phyloP scores from a whole-genome alignment of 352 stramenopile species.

The Pythium pyrilobum region DNA sequence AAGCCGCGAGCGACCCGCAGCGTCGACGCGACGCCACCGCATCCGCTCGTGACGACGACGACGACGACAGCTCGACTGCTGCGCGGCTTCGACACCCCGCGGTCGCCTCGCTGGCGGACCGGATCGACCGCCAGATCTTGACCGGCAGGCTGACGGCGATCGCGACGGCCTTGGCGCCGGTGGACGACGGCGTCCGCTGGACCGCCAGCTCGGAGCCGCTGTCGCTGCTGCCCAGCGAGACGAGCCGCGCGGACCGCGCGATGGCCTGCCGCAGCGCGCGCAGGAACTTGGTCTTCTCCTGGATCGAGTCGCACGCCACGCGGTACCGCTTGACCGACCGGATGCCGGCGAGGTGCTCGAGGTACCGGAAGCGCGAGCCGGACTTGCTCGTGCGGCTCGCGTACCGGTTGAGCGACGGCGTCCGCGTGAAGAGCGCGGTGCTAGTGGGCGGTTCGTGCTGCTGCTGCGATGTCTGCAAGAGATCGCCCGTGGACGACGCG shows the following conservation, averaged over 20 bases:
- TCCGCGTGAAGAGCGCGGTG: neutral
- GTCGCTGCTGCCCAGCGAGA: conserved; percentile 3
- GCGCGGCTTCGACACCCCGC: neutral
- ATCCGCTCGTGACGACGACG: neutral
- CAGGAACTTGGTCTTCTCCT: conserved; percentile 34
- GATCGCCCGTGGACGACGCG: neutral
- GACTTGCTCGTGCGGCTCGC: conserved; percentile 12
- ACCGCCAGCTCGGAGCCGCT: neutral
- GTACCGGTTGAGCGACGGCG: neutral
- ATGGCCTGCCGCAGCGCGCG: conserved; percentile 28
- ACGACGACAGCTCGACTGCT: neutral
- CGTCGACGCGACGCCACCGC: neutral
- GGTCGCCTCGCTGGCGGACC: neutral
- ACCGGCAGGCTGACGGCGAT: conserved; percentile 16
- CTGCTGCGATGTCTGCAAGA: neutral
- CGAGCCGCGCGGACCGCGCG: conserved; percentile 15
- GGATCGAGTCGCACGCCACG: conserved; percentile 33
- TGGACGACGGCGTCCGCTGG: neutral
- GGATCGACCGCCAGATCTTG: conserved; percentile 21
- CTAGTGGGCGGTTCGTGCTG: neutral
- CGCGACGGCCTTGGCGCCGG: conserved; percentile 12
- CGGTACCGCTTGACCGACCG: conserved; percentile 41
- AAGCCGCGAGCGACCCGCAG: neutral
- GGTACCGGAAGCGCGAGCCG: conserved; percentile 13
- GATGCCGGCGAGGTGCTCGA: conserved; percentile 18